phyloP scores from a whole-genome alignment of 2,329 filamentous ascomycete genomes.

The Albophoma yamanashiensis region DNA sequence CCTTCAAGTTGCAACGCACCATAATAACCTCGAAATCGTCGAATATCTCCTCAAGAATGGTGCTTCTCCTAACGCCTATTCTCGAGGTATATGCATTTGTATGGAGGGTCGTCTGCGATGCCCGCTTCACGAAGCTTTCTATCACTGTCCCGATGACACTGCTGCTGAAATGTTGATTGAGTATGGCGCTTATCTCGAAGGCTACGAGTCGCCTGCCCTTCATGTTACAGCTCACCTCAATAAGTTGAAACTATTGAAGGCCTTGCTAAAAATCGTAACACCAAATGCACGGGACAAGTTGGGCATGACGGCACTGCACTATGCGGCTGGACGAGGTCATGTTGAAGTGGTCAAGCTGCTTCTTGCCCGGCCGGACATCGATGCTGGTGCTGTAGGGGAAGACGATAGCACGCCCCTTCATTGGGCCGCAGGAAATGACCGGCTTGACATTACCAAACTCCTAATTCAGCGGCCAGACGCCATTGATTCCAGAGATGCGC shows the following conservation, averaged over 20 bases:
- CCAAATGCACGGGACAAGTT: not conserved
- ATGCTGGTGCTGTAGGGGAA: not conserved
- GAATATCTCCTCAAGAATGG: not conserved
- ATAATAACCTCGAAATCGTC: not conserved
- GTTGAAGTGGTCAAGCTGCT: not conserved
- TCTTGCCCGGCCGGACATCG: not conserved
- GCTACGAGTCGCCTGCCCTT: not conserved
- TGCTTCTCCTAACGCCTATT: not conserved
- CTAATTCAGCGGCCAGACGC: not conserved
- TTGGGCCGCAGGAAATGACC: not conserved
- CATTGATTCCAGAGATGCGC: not conserved
- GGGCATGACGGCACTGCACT: not conserved
- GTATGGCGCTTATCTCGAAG: not conserved
- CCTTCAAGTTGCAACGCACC: not conserved
- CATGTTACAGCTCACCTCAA: not conserved
- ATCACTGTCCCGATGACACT: not conserved
- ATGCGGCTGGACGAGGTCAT: not conserved
- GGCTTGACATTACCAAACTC: not conserved
- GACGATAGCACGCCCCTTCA: not conserved
- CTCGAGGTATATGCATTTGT: not conserved
- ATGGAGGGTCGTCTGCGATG: not conserved
- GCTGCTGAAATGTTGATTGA: not conserved
- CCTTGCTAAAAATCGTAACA: not conserved
- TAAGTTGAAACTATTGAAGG: not conserved
- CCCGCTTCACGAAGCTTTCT: not conserved